phyloP scores from a whole-genome alignment of 148 eudicot species.

The Beta vulgaris region DNA sequence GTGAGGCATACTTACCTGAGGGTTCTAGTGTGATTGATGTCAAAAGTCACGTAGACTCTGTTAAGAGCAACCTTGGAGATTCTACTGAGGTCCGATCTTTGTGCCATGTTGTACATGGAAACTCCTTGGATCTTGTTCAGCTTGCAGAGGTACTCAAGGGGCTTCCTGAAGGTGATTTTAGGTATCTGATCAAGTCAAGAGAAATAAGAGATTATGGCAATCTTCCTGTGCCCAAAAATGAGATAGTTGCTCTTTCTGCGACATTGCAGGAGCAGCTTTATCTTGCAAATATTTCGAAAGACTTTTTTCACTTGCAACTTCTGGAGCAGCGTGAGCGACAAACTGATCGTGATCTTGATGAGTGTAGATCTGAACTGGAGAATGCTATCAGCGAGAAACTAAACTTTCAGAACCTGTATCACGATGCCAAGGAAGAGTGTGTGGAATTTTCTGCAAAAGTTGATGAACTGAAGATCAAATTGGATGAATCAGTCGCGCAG shows the following conservation, averaged over 20 bases:
- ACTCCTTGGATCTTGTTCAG: constrained; percentile 40
- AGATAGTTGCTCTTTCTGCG: constrained; percentile 33
- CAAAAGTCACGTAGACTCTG: not conserved
- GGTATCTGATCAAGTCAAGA: constrained; percentile 46
- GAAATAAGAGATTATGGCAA: constrained; percentile 24
- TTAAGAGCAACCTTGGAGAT: constrained; percentile 22
- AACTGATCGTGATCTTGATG: constrained; percentile 33
- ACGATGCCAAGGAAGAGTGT: constrained; percentile 44
- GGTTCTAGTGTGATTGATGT: constrained; percentile 15
- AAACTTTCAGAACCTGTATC: constrained; percentile 47
- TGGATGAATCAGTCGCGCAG: constrained; percentile 44
- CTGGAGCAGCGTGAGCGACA: constrained; percentile 42
- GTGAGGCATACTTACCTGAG: constrained; percentile 4
- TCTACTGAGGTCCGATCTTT: constrained; percentile 14
- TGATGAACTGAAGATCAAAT: constrained; percentile 49
- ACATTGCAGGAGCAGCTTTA: constrained; percentile 63
- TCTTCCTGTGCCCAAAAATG: constrained; percentile 22
- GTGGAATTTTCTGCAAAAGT: constrained; percentile 40
- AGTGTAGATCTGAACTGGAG: constrained; percentile 63
- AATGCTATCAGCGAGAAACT: constrained; percentile 43
- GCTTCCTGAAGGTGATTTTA: constrained; percentile 57
- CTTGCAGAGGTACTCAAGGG: constrained; percentile 49
- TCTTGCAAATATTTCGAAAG: constrained; percentile 48
- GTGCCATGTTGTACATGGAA: constrained; percentile 30
- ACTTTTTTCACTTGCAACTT: constrained; percentile 46